Evolutionary conservation across 2,329 filamentous ascomycete species (phyloP).

Genomic region (Xylariaceae sp.): DNA sequence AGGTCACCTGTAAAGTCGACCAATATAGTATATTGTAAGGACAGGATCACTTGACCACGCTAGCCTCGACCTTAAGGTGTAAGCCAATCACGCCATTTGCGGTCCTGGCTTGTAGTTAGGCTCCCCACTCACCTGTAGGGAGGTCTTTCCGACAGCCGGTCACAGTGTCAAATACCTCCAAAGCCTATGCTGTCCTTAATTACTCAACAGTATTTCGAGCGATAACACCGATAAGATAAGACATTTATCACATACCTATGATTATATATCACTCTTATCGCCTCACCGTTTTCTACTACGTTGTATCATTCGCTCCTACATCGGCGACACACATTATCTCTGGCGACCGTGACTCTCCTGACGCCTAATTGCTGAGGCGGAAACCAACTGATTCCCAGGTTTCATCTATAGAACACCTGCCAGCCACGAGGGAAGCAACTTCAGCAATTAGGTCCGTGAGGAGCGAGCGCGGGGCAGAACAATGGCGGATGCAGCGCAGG

Average conservation of each 20-base stretch:
- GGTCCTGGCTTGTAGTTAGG: background rate
- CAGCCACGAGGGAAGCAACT: background rate
- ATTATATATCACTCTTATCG: too few relatives aligned
- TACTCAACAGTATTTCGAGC: too few relatives aligned
- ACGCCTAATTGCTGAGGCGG: background rate
- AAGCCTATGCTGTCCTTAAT: too few relatives aligned
- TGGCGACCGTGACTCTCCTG: background rate
- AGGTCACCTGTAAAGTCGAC: too few relatives aligned
- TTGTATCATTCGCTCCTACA: conserved; percentile 1
- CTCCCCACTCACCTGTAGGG: too few relatives aligned
- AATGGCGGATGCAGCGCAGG: conserved; percentile 43
- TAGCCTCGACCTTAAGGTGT: too few relatives aligned
- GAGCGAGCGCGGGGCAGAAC: conserved; percentile 26
- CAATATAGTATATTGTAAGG: too few relatives aligned
- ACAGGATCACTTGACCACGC: too few relatives aligned
- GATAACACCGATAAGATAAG: background rate
- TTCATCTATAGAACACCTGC: background rate
- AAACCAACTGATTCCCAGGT: too few relatives aligned
- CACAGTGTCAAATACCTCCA: too few relatives aligned
- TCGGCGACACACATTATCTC: conserved; percentile 1
- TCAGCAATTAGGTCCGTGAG: conserved; percentile 5
- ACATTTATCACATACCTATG: too few relatives aligned
- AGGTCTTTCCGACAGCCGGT: too few relatives aligned
- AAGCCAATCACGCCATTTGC: background rate
- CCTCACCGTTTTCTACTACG: background rate